Evolutionary conservation across 495 filamentous ascomycete species (phyloP), one percentile per base, ranked within the genome.

Genomic region (Pseudomonodictys pantanalensis): DNA sequence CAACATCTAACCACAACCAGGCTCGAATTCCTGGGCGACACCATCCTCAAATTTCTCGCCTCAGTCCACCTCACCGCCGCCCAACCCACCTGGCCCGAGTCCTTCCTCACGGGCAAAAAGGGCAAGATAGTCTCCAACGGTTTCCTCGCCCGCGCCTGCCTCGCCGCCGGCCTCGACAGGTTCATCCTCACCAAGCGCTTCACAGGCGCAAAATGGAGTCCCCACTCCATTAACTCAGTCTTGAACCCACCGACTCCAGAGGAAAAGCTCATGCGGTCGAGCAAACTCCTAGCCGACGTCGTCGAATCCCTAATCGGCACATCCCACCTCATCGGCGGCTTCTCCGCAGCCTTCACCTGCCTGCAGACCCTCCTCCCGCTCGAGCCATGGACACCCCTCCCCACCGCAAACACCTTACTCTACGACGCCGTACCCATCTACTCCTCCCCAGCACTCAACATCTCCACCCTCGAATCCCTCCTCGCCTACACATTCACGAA

Each of bases 1-100:
- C 3, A 12, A 4, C 38, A 5, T 5, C 38, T 41, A 18, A 41
- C 38, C 12, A 41, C 3, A 18, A 15, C 4, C 3, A 41, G 38
- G 22, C 77, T 95, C 0, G 93, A 98, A 70, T 96, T 95, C 66
- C 76, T 97, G 0, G 93, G 93, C 0, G 93, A 98, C 64, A 81
- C 82, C 0, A 78, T 95, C 8, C 78, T 98, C n/a, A 97, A 97
- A 66, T 81, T 86, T 41, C 81, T 81, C 22, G 81, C 86, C 0
- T 86, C 85, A 3, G 71, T 87, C 23, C 82, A 87, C 30, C 77
- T 91, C 2, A 81, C 85, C 52, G 84, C 83, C n/a, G 68, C 82
- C 33, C 78, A 89, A 41, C 81, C 81, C 0, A 74, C 78, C 10
- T 95, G 82, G 80, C 88, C 88, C 30, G 93, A 98, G 73, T 85